Evolutionary conservation across 345 rosid genomes (phyloP).

Genomic region (Eucalyptus viminalis): DNA sequence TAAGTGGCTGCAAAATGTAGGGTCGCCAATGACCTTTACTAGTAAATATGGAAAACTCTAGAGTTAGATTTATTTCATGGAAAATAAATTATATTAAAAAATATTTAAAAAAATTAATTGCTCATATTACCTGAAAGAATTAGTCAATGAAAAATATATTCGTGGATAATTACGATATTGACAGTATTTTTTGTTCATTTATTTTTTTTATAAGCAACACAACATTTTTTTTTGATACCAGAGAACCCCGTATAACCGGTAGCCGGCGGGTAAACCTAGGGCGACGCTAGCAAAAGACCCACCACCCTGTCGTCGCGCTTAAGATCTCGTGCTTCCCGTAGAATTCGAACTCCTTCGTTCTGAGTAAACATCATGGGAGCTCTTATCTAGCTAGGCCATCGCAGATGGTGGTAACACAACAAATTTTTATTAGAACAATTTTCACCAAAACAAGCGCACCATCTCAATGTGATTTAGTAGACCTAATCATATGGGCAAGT

Average conservation of each 20-base stretch:
- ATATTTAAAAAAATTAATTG: too few relatives aligned
- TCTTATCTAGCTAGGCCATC: too few relatives aligned
- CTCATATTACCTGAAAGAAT: fast-evolving
- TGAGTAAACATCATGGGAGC: too few relatives aligned
- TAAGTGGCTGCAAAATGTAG: not conserved
- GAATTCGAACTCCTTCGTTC: too few relatives aligned
- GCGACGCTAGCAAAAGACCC: too few relatives aligned
- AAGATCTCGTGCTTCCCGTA: too few relatives aligned
- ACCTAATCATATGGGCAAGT: not conserved
- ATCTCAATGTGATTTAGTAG: not conserved
- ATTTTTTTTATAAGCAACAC: not conserved
- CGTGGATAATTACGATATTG: fast-evolving
- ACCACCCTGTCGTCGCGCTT: too few relatives aligned
- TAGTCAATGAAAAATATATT: not conserved
- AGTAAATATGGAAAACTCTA: not conserved
- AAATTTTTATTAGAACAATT: not conserved
- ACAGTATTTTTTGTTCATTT: too few relatives aligned
- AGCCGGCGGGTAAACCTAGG: too few relatives aligned
- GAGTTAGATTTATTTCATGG: not conserved
- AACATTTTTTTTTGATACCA: too few relatives aligned
- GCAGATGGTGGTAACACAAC: too few relatives aligned
- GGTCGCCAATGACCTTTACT: not conserved
- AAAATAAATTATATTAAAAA: not conserved
- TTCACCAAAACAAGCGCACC: not conserved
- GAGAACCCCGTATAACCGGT: fast-evolving